phyloP scores from a whole-genome alignment of 495 filamentous ascomycete species.

The Penicillium alfredii region DNA sequence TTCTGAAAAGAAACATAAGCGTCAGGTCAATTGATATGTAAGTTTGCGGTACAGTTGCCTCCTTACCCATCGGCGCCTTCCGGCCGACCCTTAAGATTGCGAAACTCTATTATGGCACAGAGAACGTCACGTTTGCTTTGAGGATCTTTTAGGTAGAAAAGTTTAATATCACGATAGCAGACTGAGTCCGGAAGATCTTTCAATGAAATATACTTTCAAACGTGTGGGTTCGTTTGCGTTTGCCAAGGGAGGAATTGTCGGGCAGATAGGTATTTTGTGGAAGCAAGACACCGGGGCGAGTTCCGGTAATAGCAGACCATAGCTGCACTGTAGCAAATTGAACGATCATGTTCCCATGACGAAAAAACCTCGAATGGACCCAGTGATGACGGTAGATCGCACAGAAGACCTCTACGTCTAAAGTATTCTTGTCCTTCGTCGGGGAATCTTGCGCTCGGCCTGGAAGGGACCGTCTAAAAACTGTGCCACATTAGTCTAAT shows the following conservation, averaged over 20 bases:
- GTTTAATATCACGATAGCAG: constrained; percentile 27
- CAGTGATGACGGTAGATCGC: constrained; percentile 6
- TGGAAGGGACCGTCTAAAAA: constrained; percentile 1
- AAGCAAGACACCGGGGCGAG: constrained; percentile 22
- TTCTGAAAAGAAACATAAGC: constrained; percentile 17
- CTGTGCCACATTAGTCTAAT: neutral
- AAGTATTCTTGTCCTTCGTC: constrained; percentile 6
- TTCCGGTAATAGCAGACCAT: constrained; percentile 29
- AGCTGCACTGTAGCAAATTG: constrained; percentile 25
- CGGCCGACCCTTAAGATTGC: constrained; percentile 24
- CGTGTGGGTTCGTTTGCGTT: constrained; percentile 12
- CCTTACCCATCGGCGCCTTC: constrained; percentile 26
- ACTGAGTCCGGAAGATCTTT: constrained; percentile 24
- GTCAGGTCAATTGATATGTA: neutral
- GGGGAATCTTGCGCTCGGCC: constrained; percentile 2
- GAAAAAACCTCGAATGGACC: constrained; percentile 15
- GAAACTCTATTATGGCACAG: constrained; percentile 25
- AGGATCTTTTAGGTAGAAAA: constrained; percentile 24
- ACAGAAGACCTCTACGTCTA: constrained; percentile 8
- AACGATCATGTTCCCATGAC: constrained; percentile 26
- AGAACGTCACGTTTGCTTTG: constrained; percentile 24
- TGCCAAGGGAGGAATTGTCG: constrained; percentile 9
- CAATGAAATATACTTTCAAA: constrained; percentile 18
- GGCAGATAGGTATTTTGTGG: constrained; percentile 17
- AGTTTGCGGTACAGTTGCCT: no score